Percentiles rank a stretch among this genome's conserved stretches.
Conservation (phyloP, 2,329 filamentous ascomycete genomes). For the Claviceps humidiphila region DNA sequence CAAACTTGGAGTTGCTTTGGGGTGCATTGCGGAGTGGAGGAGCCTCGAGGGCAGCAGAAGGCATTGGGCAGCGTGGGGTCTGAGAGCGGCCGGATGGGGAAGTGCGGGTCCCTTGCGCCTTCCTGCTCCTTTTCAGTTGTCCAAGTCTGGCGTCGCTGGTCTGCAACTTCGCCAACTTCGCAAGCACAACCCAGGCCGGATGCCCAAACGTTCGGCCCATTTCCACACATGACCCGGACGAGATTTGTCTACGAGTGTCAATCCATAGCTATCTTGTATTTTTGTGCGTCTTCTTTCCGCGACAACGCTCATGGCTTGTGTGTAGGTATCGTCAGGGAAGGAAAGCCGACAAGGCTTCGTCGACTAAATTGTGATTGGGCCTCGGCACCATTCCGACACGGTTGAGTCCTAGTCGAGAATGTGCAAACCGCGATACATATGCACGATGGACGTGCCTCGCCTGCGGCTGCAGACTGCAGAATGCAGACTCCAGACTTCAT, state of each 20-base stretch:
- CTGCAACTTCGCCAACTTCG: neutral
- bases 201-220: neutral
- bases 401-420: neutral
- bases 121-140: neutral
- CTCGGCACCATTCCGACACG: too few relatives aligned
- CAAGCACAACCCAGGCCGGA: constrained; percentile 7
- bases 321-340: too few relatives aligned
- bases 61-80: neutral
- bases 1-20: neutral
- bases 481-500: neutral
- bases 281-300: too few relatives aligned
- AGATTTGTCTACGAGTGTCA: too few relatives aligned
- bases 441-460: neutral
- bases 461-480: neutral
- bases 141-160: too few relatives aligned
- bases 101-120: neutral
- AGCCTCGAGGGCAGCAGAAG: neutral
- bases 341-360: too few relatives aligned
- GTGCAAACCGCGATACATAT: neutral
- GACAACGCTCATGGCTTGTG: too few relatives aligned
- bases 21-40: neutral
- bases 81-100: neutral
- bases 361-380: too few relatives aligned
- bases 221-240: too few relatives aligned
- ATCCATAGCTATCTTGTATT: too few relatives aligned